phyloP scores from a whole-genome alignment of 345 rosid species.

The Linum trigynum region DNA sequence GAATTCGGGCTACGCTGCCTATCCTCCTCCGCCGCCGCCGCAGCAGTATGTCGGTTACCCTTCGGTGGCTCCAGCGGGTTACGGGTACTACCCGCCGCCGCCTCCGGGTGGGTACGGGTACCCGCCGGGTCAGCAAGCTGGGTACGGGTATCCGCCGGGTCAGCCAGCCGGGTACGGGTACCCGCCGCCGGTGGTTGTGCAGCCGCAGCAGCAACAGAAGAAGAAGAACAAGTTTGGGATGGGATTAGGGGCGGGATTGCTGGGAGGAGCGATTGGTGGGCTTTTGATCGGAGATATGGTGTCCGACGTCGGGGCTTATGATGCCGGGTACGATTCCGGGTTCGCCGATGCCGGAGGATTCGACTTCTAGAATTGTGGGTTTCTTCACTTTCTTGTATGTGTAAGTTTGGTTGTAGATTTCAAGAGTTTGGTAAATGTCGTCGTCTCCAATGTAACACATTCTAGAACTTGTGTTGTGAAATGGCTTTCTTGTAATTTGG shows the following conservation, averaged over 20 bases:
- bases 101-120: slow-evolving; percentile 29
- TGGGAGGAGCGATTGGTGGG: slow-evolving; percentile 72
- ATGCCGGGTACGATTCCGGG: slow-evolving; percentile 24
- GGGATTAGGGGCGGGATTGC: slow-evolving; percentile 66
- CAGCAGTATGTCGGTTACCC: slow-evolving; percentile 20
- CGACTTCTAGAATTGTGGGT: slow-evolving; percentile 14
- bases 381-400: no score
- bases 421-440: not conserved
- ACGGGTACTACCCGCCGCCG: slow-evolving; percentile 20
- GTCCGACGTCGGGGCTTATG: slow-evolving; percentile 36
- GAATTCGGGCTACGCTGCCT: slow-evolving; percentile 9
- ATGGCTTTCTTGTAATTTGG: not conserved
- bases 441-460: no score
- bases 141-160: slow-evolving; percentile 2
- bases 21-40: slow-evolving; percentile 22
- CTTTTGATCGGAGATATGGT: slow-evolving; percentile 61
- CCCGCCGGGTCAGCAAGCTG: slow-evolving; percentile 16
- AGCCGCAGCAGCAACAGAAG: slow-evolving; percentile 22
- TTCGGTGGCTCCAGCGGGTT: slow-evolving; percentile 17
- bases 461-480: not conserved
- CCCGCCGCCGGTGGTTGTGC: slow-evolving; percentile 20
- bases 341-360: slow-evolving; percentile 36
- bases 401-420: no score
- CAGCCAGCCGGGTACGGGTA: slow-evolving; percentile 17
- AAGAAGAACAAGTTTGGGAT: slow-evolving; percentile 44